Evolutionary conservation across 1,139 yeast genomes (phyloP).

Genomic region (Kodamaea sp.): DNA sequence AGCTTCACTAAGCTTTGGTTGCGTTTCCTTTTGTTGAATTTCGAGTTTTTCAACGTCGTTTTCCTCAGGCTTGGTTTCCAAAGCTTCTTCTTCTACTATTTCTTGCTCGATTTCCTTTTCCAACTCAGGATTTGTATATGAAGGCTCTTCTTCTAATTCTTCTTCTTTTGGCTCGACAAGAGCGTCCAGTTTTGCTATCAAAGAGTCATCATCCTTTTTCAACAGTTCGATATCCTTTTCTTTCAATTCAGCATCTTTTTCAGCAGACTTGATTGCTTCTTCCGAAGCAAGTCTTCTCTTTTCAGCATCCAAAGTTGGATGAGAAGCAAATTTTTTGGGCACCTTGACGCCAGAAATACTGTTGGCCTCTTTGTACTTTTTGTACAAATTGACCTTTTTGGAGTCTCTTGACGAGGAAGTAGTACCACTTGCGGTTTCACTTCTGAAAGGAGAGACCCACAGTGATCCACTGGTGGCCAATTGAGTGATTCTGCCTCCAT

Average conservation of each 20-base stretch:
- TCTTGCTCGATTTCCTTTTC: conserved; percentile 7
- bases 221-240: not conserved
- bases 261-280: conserved; percentile 10
- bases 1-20: conserved; percentile 7
- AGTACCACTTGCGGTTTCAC: conserved; percentile 6
- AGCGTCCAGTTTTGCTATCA: conserved; percentile 1
- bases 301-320: conserved; percentile 41
- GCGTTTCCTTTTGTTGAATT: conserved; percentile 6
- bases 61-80: conserved; percentile 5
- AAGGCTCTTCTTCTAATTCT: conserved; percentile 7
- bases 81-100: conserved; percentile 7
- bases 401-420: conserved; percentile 14
- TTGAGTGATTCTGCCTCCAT: conserved; percentile 30
- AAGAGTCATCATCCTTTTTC: conserved; percentile 3
- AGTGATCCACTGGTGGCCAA: conserved; percentile 31
- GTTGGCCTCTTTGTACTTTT: conserved; percentile 34
- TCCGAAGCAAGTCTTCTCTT: conserved; percentile 17
- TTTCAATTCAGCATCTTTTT: conserved; percentile 9
- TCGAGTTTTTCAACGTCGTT: conserved; percentile 2
- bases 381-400: conserved; percentile 30
- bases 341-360: conserved; percentile 34
- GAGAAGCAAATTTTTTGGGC: conserved; percentile 41
- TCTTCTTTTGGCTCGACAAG: conserved; percentile 4
- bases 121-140: conserved; percentile 3
- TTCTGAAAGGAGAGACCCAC: conserved; percentile 56